Conservation (phyloP, 2,329 filamentous ascomycete genomes). For the Monilinia laxa region DNA sequence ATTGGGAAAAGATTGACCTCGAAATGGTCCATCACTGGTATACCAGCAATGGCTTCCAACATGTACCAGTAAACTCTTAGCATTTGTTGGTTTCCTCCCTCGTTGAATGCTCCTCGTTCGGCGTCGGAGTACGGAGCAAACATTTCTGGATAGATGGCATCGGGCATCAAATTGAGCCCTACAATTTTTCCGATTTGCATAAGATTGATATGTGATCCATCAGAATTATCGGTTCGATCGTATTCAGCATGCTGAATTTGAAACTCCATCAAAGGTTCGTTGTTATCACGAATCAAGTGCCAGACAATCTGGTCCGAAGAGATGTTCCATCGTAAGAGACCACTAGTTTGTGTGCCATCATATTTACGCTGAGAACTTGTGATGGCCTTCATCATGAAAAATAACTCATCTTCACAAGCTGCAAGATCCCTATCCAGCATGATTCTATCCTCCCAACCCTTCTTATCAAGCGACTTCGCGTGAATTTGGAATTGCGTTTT, state of each 20-base stretch:
- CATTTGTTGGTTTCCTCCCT: conserved; percentile 73
- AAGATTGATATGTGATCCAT: conserved; percentile 92
- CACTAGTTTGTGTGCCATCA: conserved; percentile 72
- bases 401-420: conserved; percentile 91
- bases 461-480: conserved; percentile 78
- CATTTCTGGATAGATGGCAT: conserved; percentile 95
- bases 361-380: conserved; percentile 90
- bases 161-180: conserved; percentile 83
- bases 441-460: conserved; percentile 88
- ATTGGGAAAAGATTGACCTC: conserved; percentile 92
- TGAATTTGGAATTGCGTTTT: conserved; percentile 95
- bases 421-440: conserved; percentile 86
- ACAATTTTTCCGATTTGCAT: conserved; percentile 85
- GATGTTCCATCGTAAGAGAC: conserved; percentile 86
- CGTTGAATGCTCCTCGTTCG: conserved; percentile 52
- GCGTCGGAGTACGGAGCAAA: conserved; percentile 83
- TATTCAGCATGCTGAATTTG: conserved; percentile 90
- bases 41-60: conserved; percentile 96
- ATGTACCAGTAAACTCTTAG: conserved; percentile 95
- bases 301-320: conserved; percentile 95
- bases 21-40: conserved; percentile 95
- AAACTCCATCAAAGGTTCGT: conserved; percentile 86
- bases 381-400: conserved; percentile 99
- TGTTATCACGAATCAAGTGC: conserved; percentile 87
- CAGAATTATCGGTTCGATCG: conserved; percentile 92